Evolutionary conservation across 164 flowering plant genomes (phyloP).

Genomic region (Chloranthus sessilifolius): DNA sequence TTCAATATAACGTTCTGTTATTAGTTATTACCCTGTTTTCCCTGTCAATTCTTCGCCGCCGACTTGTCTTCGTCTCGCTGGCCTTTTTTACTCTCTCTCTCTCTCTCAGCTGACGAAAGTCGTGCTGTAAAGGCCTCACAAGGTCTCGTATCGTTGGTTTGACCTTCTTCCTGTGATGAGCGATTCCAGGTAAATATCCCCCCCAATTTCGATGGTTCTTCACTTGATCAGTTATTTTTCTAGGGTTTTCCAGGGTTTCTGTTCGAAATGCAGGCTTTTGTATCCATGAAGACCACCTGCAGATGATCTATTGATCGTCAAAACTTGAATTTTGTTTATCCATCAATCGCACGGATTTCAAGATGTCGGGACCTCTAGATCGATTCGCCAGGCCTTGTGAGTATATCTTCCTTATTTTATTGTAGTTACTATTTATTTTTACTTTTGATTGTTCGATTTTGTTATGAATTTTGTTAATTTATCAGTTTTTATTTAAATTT

Average conservation of each 20-base stretch:
- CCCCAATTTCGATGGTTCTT: not conserved
- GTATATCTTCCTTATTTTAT: conserved; percentile 6
- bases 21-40: no score
- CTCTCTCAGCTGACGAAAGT: no score
- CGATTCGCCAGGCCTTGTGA: conserved; percentile 40
- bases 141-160: no score
- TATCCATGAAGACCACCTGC: not conserved
- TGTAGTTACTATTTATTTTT: not conserved
- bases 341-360: not conserved
- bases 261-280: not conserved
- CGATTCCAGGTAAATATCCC: not conserved
- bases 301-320: not conserved
- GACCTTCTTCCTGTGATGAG: no score
- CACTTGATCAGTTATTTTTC: not conserved
- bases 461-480: not conserved
- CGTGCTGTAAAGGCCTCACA: no score
- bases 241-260: not conserved
- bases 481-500: no score
- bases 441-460: not conserved
- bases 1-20: no score
- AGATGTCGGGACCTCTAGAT: conserved; percentile 39
- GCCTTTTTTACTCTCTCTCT: no score
- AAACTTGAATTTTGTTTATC: not conserved
- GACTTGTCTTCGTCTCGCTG: no score
- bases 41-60: no score